Evolutionary conservation across 78 protist genomes (phyloP).

Genomic region (Salpingoeca rosetta): DNA sequence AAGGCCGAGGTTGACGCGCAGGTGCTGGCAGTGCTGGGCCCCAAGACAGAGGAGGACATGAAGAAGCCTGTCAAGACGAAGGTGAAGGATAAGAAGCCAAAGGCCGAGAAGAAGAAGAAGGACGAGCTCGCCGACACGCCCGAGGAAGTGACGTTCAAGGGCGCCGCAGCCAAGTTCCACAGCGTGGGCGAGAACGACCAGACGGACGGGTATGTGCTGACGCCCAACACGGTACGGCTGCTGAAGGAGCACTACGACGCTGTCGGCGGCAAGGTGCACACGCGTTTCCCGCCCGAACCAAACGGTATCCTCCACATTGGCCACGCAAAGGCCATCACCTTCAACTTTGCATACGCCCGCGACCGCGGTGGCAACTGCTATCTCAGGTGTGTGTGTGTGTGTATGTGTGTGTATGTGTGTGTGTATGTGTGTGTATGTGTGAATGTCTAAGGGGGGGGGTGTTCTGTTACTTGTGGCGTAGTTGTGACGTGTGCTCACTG

Average conservation of each 20-base stretch:
- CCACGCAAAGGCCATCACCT: conserved; percentile 95
- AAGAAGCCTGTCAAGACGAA: not conserved
- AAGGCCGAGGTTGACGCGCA: not conserved
- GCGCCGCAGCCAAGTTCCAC: not conserved
- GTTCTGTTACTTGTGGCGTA: too few relatives aligned
- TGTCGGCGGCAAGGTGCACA: conserved; percentile 85
- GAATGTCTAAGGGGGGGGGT: too few relatives aligned
- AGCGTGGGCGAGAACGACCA: not conserved
- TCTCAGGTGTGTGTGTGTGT: too few relatives aligned
- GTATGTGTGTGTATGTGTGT: too few relatives aligned
- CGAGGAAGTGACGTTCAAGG: not conserved
- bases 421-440: too few relatives aligned
- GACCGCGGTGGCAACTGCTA: conserved; percentile 78
- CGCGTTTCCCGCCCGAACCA: conserved; percentile 99
- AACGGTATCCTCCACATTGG: conserved; percentile 96
- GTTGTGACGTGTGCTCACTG: not conserved
- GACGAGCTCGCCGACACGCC: not conserved
- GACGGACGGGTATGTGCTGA: not conserved
- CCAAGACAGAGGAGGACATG: not conserved
- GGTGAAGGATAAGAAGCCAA: too few relatives aligned
- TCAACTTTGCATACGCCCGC: conserved; percentile 73
- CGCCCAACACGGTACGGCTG: not conserved
- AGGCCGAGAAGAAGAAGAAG: not conserved
- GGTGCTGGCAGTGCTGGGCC: not conserved
- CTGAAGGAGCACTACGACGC: conserved; percentile 44